Conservation (phyloP, 1,139 yeast genomes). For the Trichomonascaceae sp. region DNA sequence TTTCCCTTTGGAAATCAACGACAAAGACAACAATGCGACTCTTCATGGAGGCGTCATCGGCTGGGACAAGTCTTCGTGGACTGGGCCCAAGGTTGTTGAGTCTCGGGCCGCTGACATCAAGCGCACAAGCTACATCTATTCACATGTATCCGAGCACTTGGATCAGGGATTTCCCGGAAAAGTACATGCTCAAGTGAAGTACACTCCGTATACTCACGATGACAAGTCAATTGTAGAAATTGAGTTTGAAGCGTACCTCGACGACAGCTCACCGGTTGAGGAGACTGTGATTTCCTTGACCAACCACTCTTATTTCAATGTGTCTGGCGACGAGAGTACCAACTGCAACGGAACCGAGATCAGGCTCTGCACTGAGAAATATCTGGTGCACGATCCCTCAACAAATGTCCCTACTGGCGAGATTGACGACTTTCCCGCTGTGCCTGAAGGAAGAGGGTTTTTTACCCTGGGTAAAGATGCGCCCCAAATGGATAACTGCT, state of each 20-base stretch:
- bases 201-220: slow-evolving; percentile 26
- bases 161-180: slow-evolving; percentile 45
- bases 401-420: slow-evolving; percentile 41
- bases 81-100: slow-evolving; percentile 34
- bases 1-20: slow-evolving; percentile 33
- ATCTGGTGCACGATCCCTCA: slow-evolving; percentile 29
- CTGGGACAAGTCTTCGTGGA: slow-evolving; percentile 33
- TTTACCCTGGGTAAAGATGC: slow-evolving; percentile 23
- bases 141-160: slow-evolving; percentile 32
- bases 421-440: slow-evolving; percentile 21
- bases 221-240: slow-evolving; percentile 24
- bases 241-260: slow-evolving; percentile 37
- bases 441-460: slow-evolving; percentile 14
- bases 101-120: slow-evolving; percentile 23
- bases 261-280: slow-evolving; percentile 27
- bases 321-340: slow-evolving; percentile 21
- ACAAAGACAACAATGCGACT: slow-evolving; percentile 27
- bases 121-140: slow-evolving; percentile 16
- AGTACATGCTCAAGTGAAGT: slow-evolving; percentile 32
- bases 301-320: slow-evolving; percentile 51
- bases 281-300: slow-evolving; percentile 47
- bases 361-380: slow-evolving; percentile 21
- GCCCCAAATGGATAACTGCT: slow-evolving; percentile 39
- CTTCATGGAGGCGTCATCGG: slow-evolving; percentile 44
- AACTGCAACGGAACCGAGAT: slow-evolving; percentile 20